phyloP scores from a whole-genome alignment of 1,284 basidiomycete species.

The Kwoniella shivajii region DNA sequence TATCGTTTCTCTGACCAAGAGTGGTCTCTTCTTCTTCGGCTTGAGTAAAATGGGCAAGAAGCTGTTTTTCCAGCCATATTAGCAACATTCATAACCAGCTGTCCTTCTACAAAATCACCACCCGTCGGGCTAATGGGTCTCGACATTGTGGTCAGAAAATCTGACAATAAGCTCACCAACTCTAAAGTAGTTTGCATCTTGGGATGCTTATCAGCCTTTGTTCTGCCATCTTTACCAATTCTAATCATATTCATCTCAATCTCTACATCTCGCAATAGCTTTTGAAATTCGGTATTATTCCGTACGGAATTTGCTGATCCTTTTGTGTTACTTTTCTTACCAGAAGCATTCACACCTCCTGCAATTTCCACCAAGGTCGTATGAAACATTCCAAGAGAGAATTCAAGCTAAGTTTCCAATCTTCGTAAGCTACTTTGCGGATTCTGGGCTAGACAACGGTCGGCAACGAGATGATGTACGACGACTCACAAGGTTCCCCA shows the following conservation, averaged over 20 bases:
- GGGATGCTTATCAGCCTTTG: slow-evolving; percentile 65
- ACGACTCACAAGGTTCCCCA: slow-evolving; percentile 73
- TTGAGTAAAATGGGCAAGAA: slow-evolving; percentile 77
- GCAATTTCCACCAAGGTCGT: slow-evolving; percentile 58
- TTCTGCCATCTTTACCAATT: slow-evolving; percentile 51
- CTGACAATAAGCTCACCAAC: slow-evolving; percentile 56
- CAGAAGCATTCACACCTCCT: slow-evolving; percentile 42
- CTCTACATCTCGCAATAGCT: slow-evolving; percentile 49
- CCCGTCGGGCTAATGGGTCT: background rate
- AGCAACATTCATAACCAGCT: background rate
- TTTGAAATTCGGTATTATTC: slow-evolving; percentile 50
- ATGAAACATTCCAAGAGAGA: slow-evolving; percentile 77
- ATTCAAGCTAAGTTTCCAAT: slow-evolving; percentile 65
- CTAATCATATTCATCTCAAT: slow-evolving; percentile 43
- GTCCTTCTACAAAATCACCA: no score
- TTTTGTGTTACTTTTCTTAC: slow-evolving; percentile 47
- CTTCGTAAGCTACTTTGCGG: background rate
- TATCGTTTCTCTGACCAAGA: slow-evolving; percentile 57
- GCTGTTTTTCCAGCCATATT: slow-evolving; percentile 20
- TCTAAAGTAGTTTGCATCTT: slow-evolving; percentile 86
- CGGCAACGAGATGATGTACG: background rate
- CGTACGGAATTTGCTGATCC: slow-evolving; percentile 34
- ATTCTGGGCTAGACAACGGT: background rate
- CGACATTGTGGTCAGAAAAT: background rate
- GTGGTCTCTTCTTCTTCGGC: slow-evolving; percentile 60